A percentile compares a stretch with the other conserved stretches of the same genome.
These are phyloP conservation scores for Xylaria palmicola DNA, from an alignment of 495 filamentous ascomycete species.

Conservation along the genomic window DNA sequence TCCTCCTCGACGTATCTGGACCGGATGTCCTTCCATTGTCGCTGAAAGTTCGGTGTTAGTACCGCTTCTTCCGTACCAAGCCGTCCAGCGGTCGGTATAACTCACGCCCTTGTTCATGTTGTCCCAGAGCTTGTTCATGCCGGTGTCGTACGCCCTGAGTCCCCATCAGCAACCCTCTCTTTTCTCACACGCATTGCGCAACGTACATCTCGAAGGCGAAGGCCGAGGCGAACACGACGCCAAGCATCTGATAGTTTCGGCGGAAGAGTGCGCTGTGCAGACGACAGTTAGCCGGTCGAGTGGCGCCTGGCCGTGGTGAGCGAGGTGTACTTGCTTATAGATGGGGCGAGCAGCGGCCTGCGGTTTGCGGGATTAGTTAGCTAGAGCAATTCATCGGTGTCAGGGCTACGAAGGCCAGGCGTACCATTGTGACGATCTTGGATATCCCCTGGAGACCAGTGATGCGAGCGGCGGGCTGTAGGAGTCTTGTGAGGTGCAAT, in stretches of 20 bases:
- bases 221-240: slow-evolving; percentile 76
- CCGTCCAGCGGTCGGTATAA: slow-evolving; percentile 14
- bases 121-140: slow-evolving; percentile 85
- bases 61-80: background rate
- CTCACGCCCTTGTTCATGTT: slow-evolving; percentile 84
- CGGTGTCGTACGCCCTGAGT: slow-evolving; percentile 71
- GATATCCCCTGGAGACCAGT: slow-evolving; percentile 16
- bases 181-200: background rate
- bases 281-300: slow-evolving; percentile 11
- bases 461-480: background rate
- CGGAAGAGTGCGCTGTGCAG: slow-evolving; percentile 71
- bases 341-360: slow-evolving; percentile 42
- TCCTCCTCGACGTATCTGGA: slow-evolving; percentile 74
- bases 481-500: slow-evolving; percentile 5
- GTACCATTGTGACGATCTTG: slow-evolving; percentile 40
- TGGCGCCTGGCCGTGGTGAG: background rate
- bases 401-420: background rate
- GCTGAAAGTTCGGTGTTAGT: slow-evolving; percentile 52
- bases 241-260: slow-evolving; percentile 82
- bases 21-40: slow-evolving; percentile 99
- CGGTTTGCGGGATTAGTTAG: slow-evolving; percentile 41
- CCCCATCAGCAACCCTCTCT: slow-evolving; percentile 23
- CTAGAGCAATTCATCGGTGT: background rate
- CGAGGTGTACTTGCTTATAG: slow-evolving; percentile 73
- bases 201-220: slow-evolving; percentile 94